These are phyloP conservation scores for Gloeophyllum trabeum DNA, from an alignment of 768 basidiomycete species.

Conservation along the genomic window DNA sequence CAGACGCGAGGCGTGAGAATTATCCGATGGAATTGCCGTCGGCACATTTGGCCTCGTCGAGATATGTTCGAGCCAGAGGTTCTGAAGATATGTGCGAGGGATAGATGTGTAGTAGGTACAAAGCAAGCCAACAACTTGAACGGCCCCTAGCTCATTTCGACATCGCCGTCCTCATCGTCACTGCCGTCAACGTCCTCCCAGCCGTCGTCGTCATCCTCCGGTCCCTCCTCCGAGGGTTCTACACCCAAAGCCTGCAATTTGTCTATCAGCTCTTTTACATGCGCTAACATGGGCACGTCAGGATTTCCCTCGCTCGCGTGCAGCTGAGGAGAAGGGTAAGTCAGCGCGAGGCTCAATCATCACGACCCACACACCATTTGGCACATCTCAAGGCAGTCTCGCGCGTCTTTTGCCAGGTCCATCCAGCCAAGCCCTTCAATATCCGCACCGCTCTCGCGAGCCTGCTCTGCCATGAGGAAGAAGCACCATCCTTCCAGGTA, in stretches of 20 bases:
- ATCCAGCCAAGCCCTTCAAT: slow-evolving; percentile 50
- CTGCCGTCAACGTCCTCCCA: slow-evolving; percentile 55
- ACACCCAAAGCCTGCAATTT: slow-evolving; percentile 62
- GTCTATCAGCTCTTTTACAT: slow-evolving; percentile 61
- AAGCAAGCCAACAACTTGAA: no score
- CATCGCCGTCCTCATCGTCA: slow-evolving; percentile 33
- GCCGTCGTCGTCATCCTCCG: slow-evolving; percentile 39
- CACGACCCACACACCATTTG: slow-evolving; percentile 48
- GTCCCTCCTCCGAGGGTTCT: slow-evolving; percentile 45
- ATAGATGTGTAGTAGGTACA: no score
- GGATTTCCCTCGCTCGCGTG: slow-evolving; percentile 63
- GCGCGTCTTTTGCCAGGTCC: slow-evolving; percentile 67
- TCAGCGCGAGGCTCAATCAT: no score
- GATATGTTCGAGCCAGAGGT: no score
- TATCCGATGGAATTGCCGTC: no score
- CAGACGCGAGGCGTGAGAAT: no score
- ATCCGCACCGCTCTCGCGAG: slow-evolving; percentile 38
- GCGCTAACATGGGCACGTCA: slow-evolving; percentile 66
- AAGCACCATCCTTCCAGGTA: slow-evolving; percentile 94
- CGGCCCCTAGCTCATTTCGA: slow-evolving; percentile 30
- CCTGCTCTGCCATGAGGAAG: slow-evolving; percentile 70
- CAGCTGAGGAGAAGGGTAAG: slow-evolving; percentile 30
- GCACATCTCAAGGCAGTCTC: slow-evolving; percentile 79
- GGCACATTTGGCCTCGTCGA: no score
- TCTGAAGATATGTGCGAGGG: no score